Percentiles rank a stretch among this genome's conserved stretches.
phyloP scores from a whole-genome alignment of 2,329 filamentous ascomycete species.

The Penicillium sp. region DNA sequence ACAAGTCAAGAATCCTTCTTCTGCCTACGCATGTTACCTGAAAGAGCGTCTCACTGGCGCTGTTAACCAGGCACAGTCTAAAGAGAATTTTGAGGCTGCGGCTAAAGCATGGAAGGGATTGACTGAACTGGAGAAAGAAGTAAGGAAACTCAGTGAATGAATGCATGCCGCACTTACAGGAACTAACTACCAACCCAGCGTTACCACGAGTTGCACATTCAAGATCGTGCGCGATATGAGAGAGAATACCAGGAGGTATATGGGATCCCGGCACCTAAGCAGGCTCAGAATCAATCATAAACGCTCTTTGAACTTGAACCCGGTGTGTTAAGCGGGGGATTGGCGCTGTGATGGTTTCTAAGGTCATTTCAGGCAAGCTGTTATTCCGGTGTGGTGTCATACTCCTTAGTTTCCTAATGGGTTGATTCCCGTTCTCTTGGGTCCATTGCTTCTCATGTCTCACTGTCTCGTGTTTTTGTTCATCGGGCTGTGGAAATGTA shows the following conservation, averaged over 20 bases:
- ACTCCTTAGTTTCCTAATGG: not conserved
- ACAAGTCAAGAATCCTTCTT: slow-evolving; percentile 44
- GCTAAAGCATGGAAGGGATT: slow-evolving; percentile 29
- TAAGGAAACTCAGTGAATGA: slow-evolving; percentile 19
- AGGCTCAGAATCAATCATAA: not conserved
- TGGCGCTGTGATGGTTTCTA: not conserved
- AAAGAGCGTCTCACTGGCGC: slow-evolving; percentile 47
- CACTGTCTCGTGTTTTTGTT: not conserved
- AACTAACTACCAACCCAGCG: slow-evolving; percentile 22
- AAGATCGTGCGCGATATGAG: slow-evolving; percentile 35
- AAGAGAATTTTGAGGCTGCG: slow-evolving; percentile 34
- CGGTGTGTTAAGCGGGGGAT: not conserved
- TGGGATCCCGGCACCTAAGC: slow-evolving; percentile 20
- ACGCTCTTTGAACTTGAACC: not conserved
- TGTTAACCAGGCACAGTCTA: slow-evolving; percentile 51
- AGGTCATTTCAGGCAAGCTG: not conserved
- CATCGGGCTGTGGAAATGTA: not conserved
- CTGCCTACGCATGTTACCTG: slow-evolving; percentile 47
- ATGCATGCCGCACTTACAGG: not conserved
- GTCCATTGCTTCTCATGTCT: no score
- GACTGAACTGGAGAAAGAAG: slow-evolving; percentile 38
- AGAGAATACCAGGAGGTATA: slow-evolving; percentile 39
- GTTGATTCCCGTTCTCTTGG: not conserved
- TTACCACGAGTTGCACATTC: slow-evolving; percentile 28
- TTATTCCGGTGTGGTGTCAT: not conserved